A percentile compares a stretch with the other conserved stretches of the same genome.
Evolutionary conservation across 2,329 filamentous ascomycete species (phyloP).

Genomic region (Zymoseptoria brevis): DNA sequence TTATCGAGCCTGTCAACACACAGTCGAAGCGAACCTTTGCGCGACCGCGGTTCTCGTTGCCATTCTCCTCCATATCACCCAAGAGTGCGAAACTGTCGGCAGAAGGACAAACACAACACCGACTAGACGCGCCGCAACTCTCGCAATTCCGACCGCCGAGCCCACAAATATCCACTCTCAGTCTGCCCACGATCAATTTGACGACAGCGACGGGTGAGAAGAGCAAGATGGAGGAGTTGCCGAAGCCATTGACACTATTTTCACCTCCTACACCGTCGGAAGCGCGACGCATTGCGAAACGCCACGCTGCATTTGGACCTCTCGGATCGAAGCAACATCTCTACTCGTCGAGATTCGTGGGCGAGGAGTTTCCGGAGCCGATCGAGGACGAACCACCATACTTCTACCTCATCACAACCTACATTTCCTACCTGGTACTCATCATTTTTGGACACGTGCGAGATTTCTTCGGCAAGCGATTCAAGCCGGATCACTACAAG

Average conservation of each 20-base stretch:
- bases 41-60: constrained; percentile 23
- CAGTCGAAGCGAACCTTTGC: constrained; percentile 18
- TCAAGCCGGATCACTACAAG: constrained; percentile 78
- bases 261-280: constrained; percentile 82
- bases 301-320: constrained; percentile 87
- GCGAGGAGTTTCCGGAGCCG: constrained; percentile 69
- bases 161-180: constrained; percentile 62
- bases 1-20: constrained; percentile 16
- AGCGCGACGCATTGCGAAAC: constrained; percentile 62
- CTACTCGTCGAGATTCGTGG: constrained; percentile 82
- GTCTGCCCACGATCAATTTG: constrained; percentile 82
- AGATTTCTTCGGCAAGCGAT: constrained; percentile 96
- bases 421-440: constrained; percentile 93
- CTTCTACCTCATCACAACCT: constrained; percentile 94
- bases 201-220: constrained; percentile 76
- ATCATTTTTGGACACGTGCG: constrained; percentile 92
- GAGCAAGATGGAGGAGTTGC: constrained; percentile 62
- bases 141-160: constrained; percentile 57
- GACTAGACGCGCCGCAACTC: constrained; percentile 33
- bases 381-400: constrained; percentile 94
- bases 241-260: constrained; percentile 72
- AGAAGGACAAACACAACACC: constrained; percentile 22
- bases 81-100: constrained; percentile 28
- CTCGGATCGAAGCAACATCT: constrained; percentile 71
- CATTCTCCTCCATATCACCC: constrained; percentile 24